A percentile compares a stretch with the other conserved stretches of the same genome.
Conservation (phyloP, 208 protist genomes). For the Leishmania turanica region DNA sequence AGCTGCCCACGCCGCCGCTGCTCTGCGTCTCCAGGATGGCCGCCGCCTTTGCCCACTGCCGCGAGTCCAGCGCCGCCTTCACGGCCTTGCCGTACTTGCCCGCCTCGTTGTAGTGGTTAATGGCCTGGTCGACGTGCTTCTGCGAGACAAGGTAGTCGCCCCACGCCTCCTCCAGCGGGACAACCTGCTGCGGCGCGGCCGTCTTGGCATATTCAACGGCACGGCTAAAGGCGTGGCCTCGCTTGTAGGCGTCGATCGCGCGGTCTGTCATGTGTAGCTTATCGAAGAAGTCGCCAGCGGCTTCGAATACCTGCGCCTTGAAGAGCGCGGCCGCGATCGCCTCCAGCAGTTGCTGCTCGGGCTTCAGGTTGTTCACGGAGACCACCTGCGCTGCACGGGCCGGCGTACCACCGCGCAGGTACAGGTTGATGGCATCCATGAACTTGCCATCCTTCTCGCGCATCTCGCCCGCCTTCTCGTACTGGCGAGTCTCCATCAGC, state of each 20-base stretch:
- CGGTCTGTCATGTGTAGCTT: constrained; percentile 92
- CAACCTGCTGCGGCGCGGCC: constrained; percentile 80
- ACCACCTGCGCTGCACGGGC: constrained; percentile 93
- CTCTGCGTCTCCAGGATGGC: constrained; percentile 80
- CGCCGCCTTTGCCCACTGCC: constrained; percentile 95
- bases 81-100: constrained; percentile 95
- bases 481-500: constrained; percentile 95
- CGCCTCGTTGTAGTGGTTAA: constrained; percentile 98
- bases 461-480: constrained; percentile 95
- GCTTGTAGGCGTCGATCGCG: constrained; percentile 95
- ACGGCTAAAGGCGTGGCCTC: constrained; percentile 92
- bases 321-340: constrained; percentile 94
- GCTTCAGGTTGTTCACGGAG: constrained; percentile 75
- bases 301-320: constrained; percentile 93
- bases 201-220: constrained; percentile 94
- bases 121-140: constrained; percentile 96
- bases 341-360: constrained; percentile 93
- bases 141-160: constrained; percentile 96
- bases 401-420: constrained; percentile 94
- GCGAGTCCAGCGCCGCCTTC: constrained; percentile 94
- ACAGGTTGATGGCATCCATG: constrained; percentile 96
- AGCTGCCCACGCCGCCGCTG: constrained; percentile 36
- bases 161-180: constrained; percentile 94
- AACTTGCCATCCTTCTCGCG: constrained; percentile 95
- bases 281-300: constrained; percentile 97